These are phyloP conservation scores for thale cress (Arabidopsis thaliana) DNA, from an alignment of 345 rosid species.

Conservation along the genomic window TAIR10.1 NC_003076.8:8878501-8879000, in stretches of 20 bases:
- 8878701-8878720: not conserved
- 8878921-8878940: conserved; percentile 62
- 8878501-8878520: not conserved
- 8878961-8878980: conserved; percentile 58
- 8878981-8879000: conserved; percentile 39
- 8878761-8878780: conserved; percentile 43
- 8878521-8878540: not conserved
- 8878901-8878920: conserved; percentile 57
- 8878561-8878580: no score
- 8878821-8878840: conserved; percentile 85
- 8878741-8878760: conserved; percentile 36
- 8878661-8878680: not conserved
- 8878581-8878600: not conserved
- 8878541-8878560: not conserved
- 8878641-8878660: not conserved
- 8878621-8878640: no score
- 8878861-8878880: conserved; percentile 44
- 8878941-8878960: conserved; percentile 69
- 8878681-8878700: not conserved
- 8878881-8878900: conserved; percentile 79
- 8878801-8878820: conserved; percentile 63
- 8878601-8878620: not conserved
- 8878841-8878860: conserved; percentile 46
- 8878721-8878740: conserved; percentile 35
- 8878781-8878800: conserved; percentile 69